Base-by-base conservation (phyloP, 257 asterid genomes). In the Solanum raphanifolium region DNA sequence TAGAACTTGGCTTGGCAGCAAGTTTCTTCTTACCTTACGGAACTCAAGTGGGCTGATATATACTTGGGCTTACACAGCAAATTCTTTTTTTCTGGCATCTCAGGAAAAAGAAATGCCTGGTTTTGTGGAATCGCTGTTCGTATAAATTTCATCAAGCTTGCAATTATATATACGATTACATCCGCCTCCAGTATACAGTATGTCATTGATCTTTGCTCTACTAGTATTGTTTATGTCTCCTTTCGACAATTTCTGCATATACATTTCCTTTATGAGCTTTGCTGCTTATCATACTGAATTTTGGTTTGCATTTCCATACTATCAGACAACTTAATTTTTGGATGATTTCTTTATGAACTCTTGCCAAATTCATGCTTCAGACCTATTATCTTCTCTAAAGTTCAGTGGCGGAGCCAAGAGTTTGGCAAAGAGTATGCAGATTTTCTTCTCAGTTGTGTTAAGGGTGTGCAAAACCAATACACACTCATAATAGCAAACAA, bases 91-190 rank as follows among this genome's bases (percentile, higher is more conserved):
- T 79, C 38, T 79, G 65, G 65, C 39, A 71, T 90, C 83, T 88
- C 87, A 95, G 98, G 98, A 39, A 91, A 92, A 88, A 91, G 29
- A 89, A 88, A 87, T 58, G 94, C 87, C 15, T 87, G 92, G 94
- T 87, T 93, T 13, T 90, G 95, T 87, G 95, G 94, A 35, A 62
- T 95, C 39, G 32, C 93, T 69, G 87, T 93, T 69, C 88, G 91
- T 66, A 62, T 91, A 71, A 92, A 71, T 62, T 92, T 89, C 83
- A 88, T 89, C 88, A 94, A 96, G 90, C 0, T 90, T 5, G 98
- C 94, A 83, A 90, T 94, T 85, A 92, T 96, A 32, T 95, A 95
- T 89, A 91, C 93, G 5, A 91, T 95, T n/a, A 91, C 96, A n/a
- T 87, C 98, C 35, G 93, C 95, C 41, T 87, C 88, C 83, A 92